These are phyloP conservation scores for Candida sp. DNA, from an alignment of 1,139 yeast species.

Conservation along the genomic window DNA sequence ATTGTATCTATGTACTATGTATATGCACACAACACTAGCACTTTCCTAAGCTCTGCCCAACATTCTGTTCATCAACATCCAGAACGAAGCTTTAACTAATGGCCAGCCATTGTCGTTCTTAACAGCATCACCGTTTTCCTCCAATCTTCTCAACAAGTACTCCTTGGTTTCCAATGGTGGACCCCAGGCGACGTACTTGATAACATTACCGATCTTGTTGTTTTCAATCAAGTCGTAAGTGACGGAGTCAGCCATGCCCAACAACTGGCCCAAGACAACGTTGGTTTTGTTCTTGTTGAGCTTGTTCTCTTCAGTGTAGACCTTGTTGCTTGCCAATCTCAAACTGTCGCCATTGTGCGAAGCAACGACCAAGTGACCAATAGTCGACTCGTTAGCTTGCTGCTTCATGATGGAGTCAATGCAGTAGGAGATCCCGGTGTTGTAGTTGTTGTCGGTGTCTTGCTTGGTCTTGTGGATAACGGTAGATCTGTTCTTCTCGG, in stretches of 20 bases:
- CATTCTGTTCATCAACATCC: slow-evolving; percentile 46
- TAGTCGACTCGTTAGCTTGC: slow-evolving; percentile 48
- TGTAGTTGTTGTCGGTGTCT: slow-evolving; percentile 78
- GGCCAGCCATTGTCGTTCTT: slow-evolving; percentile 88
- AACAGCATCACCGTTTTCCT: slow-evolving; percentile 97
- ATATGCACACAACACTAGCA: background rate
- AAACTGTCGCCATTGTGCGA: slow-evolving; percentile 89
- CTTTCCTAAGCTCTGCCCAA: slow-evolving; percentile 19
- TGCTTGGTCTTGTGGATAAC: slow-evolving; percentile 79
- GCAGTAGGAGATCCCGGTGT: slow-evolving; percentile 69
- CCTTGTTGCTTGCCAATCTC: slow-evolving; percentile 65
- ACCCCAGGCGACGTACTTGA: slow-evolving; percentile 98
- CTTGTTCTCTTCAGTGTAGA: slow-evolving; percentile 29
- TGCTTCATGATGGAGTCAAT: slow-evolving; percentile 60
- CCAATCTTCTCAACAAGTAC: slow-evolving; percentile 87
- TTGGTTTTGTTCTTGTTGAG: slow-evolving; percentile 53
- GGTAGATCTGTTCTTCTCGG: slow-evolving; percentile 70
- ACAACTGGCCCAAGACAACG: slow-evolving; percentile 86
- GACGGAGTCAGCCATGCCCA: slow-evolving; percentile 96
- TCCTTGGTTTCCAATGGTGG: slow-evolving; percentile 95
- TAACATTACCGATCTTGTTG: slow-evolving; percentile 72
- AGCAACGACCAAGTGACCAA: slow-evolving; percentile 91
- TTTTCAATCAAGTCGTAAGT: slow-evolving; percentile 74
- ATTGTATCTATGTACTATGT: background rate
- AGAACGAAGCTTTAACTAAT: slow-evolving; percentile 59